phyloP scores from a whole-genome alignment of 805 yeast genomes.

The Candida krabiensis region DNA sequence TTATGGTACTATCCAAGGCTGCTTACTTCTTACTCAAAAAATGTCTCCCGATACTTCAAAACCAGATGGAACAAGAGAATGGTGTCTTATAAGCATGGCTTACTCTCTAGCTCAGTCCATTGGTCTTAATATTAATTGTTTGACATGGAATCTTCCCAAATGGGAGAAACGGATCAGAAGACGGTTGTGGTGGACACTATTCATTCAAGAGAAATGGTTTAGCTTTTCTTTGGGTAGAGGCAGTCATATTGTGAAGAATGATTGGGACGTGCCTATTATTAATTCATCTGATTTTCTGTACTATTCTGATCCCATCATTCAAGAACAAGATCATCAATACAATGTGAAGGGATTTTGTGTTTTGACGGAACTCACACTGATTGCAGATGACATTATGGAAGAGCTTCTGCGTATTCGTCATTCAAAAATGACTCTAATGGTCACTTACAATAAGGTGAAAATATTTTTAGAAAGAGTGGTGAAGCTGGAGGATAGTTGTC shows the following conservation, averaged over 20 bases:
- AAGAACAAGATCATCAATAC: constrained; percentile 8
- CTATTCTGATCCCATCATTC: constrained; percentile 11
- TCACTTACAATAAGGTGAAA: constrained; percentile 2
- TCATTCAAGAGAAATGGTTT: constrained; percentile 19
- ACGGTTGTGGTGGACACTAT: constrained; percentile 20
- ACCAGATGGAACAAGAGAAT: constrained; percentile 9
- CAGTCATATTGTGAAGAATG: constrained; percentile 14
- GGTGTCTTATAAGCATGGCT: constrained; percentile 11
- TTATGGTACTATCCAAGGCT: constrained; percentile 18
- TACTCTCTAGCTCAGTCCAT: constrained; percentile 14
- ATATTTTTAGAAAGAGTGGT: constrained; percentile 5
- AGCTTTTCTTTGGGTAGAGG: constrained; percentile 12
- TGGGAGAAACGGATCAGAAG: constrained; percentile 19
- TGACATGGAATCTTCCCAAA: constrained; percentile 9
- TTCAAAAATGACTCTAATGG: constrained; percentile 3
- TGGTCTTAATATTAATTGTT: constrained; percentile 17
- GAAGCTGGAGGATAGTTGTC: constrained; percentile 4
- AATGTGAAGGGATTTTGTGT: constrained; percentile 11
- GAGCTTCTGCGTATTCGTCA: constrained; percentile 6
- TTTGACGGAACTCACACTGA: constrained; percentile 10
- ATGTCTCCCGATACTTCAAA: background rate
- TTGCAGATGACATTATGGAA: constrained; percentile 11
- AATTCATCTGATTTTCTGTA: constrained; percentile 11
- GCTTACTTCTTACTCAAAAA: constrained; percentile 15
- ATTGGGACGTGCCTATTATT: constrained; percentile 17